Evolutionary conservation across 164 flowering plant genomes (phyloP).

Genomic region (Platanus orientalis): DNA sequence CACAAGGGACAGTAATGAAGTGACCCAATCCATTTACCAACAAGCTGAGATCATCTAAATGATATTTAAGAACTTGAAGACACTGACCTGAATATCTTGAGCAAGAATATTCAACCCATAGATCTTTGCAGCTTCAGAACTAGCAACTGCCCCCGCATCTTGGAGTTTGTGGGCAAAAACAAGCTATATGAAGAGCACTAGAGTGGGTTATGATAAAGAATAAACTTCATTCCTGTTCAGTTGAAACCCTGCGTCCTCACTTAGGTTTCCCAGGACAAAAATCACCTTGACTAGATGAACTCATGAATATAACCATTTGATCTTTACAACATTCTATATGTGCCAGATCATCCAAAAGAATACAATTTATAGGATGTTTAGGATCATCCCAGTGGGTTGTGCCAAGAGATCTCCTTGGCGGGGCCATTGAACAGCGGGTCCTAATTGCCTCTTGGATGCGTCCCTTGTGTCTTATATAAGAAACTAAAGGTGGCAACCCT

Average conservation of each 20-base stretch:
- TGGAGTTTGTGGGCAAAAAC: conserved; percentile 62
- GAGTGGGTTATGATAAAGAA: not conserved
- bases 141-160: conserved; percentile 92
- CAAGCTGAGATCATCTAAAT: not conserved
- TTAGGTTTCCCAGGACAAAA: not conserved
- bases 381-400: too few species aligned
- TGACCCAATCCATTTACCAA: conserved; percentile 1
- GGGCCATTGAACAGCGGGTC: too few species aligned
- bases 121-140: conserved; percentile 66
- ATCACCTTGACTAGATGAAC: too few species aligned
- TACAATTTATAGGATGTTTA: too few species aligned
- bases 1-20: conserved; percentile 7
- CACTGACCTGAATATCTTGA: conserved; percentile 69
- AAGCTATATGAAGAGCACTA: conserved; percentile 36
- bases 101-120: conserved; percentile 77
- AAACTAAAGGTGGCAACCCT: too few species aligned
- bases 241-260: not conserved
- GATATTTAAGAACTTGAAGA: conserved; percentile 3
- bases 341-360: too few species aligned
- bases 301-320: too few species aligned
- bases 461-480: too few species aligned
- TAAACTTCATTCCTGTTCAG: not conserved
- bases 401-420: too few species aligned
- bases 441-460: too few species aligned
- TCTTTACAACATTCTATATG: too few species aligned